phyloP scores from a whole-genome alignment of 176 grass and related monocot genomes.

The Aegilops bicornis region DNA sequence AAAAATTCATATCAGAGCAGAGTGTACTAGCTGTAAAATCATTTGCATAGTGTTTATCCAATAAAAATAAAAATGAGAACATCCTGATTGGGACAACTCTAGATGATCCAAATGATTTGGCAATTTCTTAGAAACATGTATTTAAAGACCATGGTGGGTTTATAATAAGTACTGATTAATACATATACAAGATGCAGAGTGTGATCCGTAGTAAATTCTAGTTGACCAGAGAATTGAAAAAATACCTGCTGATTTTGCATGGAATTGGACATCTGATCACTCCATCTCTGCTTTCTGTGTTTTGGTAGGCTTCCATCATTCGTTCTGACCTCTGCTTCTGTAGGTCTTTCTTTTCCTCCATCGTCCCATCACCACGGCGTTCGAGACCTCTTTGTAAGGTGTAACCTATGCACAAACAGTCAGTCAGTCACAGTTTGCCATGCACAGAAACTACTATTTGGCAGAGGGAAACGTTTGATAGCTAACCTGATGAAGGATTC shows the following conservation, averaged over 20 bases:
- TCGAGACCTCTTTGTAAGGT: constrained; percentile 26
- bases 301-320: constrained; percentile 48
- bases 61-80: not conserved
- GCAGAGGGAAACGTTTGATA: not conserved
- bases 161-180: not conserved
- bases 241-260: constrained; percentile 47
- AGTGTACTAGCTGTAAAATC: not conserved
- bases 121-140: not conserved
- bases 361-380: constrained; percentile 4
- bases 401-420: not conserved
- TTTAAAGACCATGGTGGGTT: not conserved
- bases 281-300: constrained; percentile 27
- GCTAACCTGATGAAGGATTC: constrained; percentile 47
- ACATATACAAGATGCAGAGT: not conserved
- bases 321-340: constrained; percentile 31
- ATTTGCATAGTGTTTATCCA: not conserved
- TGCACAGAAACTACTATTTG: not conserved
- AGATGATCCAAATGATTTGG: not conserved
- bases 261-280: constrained; percentile 50
- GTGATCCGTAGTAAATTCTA: not conserved
- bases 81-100: not conserved
- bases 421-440: not conserved
- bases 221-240: not conserved
- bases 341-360: constrained; percentile 39
- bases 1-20: not conserved